Evolutionary conservation across 176 grass and related monocot species (phyloP).

Genomic region (Zoysia pacifica): DNA sequence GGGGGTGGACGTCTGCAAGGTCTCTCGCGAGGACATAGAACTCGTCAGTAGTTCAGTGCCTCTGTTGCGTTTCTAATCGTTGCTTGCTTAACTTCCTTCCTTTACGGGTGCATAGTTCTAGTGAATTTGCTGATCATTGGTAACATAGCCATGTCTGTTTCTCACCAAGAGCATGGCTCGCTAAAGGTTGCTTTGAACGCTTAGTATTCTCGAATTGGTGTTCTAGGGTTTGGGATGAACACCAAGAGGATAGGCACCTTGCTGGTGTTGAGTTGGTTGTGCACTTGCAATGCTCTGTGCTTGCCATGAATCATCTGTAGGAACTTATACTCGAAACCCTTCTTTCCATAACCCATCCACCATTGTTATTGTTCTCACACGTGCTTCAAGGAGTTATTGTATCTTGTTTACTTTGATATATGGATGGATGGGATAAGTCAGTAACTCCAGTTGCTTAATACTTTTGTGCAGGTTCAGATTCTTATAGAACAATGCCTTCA

Average conservation of each 20-base stretch:
- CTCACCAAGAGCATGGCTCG: background rate
- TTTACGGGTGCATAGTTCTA: background rate
- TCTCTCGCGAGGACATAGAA: constrained; percentile 61
- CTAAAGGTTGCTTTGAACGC: background rate
- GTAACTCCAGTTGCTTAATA: background rate
- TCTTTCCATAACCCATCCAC: background rate
- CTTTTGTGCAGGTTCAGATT: constrained; percentile 61
- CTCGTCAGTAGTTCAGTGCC: constrained; percentile 44
- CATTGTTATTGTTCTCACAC: background rate
- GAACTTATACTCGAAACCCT: background rate
- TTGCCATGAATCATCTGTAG: background rate
- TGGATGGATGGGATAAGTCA: background rate
- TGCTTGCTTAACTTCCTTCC: background rate
- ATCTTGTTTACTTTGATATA: background rate
- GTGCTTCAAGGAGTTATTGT: background rate
- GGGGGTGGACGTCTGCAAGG: constrained; percentile 66
- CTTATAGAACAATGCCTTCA: constrained; percentile 83
- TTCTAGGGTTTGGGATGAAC: constrained; percentile 36
- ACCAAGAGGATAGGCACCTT: background rate
- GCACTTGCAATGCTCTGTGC: background rate
- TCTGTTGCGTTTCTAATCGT: constrained; percentile 15
- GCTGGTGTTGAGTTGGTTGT: background rate
- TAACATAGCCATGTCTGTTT: background rate
- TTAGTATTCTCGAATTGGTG: background rate
- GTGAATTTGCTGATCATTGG: background rate